These are phyloP conservation scores for Hanseniaspora taiwanica DNA, from an alignment of 805 yeast species.

Conservation along the genomic window DNA sequence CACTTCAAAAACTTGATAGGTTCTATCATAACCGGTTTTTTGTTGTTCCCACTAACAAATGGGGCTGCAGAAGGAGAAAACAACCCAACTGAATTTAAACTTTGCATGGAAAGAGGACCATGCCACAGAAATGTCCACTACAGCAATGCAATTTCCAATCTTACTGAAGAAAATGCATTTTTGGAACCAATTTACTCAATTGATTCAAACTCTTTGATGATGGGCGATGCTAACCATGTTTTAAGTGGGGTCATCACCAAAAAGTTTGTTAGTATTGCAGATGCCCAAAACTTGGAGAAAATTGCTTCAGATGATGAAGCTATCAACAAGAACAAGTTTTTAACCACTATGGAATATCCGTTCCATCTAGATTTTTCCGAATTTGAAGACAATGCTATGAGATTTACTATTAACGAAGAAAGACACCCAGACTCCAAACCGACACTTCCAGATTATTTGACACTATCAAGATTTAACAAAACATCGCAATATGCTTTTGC, in stretches of 20 bases:
- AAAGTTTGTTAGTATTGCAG: conserved; percentile 16
- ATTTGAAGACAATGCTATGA: conserved; percentile 36
- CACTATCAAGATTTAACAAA: conserved; percentile 43
- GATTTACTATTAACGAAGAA: conserved; percentile 57
- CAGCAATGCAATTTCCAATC: conserved; percentile 22
- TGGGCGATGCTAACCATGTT: background rate
- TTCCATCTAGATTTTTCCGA: conserved; percentile 41
- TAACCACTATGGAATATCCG: too few relatives aligned
- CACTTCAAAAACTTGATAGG: too few relatives aligned
- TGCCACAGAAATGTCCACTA: conserved; percentile 59
- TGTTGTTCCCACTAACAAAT: conserved; percentile 32
- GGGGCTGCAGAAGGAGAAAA: too few relatives aligned
- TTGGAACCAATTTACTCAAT: conserved; percentile 17
- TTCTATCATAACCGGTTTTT: background rate
- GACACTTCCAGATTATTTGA: conserved; percentile 18
- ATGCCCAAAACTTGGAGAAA: background rate
- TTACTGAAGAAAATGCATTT: conserved; percentile 28
- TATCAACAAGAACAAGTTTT: too few relatives aligned
- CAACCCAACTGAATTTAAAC: background rate
- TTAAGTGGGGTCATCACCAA: conserved; percentile 39
- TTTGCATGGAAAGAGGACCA: conserved; percentile 69
- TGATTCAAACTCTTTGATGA: conserved; percentile 12
- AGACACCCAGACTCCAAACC: conserved; percentile 18
- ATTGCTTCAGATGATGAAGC: too few relatives aligned
- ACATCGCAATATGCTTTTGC: conserved; percentile 47